phyloP scores from a whole-genome alignment of 2,329 filamentous ascomycete genomes.

The Fusarium globosum region DNA sequence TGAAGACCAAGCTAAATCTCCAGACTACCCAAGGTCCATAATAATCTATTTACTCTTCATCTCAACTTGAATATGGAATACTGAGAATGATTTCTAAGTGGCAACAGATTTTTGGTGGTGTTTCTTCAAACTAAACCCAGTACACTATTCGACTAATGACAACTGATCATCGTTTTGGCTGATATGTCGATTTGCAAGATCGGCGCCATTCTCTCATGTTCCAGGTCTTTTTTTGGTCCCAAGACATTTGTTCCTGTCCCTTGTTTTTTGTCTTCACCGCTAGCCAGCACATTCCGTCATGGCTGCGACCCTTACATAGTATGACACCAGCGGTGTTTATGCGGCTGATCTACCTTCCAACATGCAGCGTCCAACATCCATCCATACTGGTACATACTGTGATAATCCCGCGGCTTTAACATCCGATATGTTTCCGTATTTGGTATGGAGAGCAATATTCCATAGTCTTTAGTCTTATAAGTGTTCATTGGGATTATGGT shows the following conservation, averaged over 20 bases:
- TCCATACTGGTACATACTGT: neutral
- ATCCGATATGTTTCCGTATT: neutral
- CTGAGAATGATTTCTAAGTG: neutral
- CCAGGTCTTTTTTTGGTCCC: conserved; percentile 17
- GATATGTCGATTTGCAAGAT: conserved; percentile 29
- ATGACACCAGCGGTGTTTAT: conserved; percentile 24
- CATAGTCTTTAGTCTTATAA: neutral
- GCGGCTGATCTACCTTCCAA: neutral
- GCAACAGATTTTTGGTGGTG: neutral
- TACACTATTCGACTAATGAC: conserved; percentile 5
- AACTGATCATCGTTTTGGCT: conserved; percentile 30
- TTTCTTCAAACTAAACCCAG: conserved; percentile 6
- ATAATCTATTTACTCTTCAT: neutral
- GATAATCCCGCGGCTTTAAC: neutral
- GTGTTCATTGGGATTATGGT: neutral
- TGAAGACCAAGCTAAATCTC: neutral
- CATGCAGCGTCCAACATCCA: neutral
- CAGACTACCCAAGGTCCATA: neutral
- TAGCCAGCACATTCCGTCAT: conserved; percentile 29
- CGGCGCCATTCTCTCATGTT: conserved; percentile 7
- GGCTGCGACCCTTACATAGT: conserved; percentile 7
- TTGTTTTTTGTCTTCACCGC: conserved; percentile 26
- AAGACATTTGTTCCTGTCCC: conserved; percentile 22
- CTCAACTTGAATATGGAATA: neutral
- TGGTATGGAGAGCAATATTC: neutral